Conservation (phyloP, 305 asterid genomes). For the Fraxinus nigra region DNA sequence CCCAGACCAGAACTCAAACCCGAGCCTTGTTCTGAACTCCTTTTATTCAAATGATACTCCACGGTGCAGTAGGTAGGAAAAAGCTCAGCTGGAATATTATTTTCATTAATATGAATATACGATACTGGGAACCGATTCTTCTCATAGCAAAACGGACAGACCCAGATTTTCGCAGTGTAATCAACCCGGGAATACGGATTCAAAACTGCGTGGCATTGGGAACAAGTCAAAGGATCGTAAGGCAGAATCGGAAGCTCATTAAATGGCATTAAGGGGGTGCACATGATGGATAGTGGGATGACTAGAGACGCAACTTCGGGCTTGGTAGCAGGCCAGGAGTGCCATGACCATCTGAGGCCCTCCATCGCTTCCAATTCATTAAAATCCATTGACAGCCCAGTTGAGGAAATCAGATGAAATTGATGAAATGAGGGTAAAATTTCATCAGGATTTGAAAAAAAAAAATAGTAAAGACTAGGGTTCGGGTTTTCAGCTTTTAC, state of each 20-base stretch:
- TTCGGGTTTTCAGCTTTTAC: background rate
- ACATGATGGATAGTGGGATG: conserved; percentile 76
- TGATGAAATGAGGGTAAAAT: background rate
- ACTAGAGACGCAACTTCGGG: conserved; percentile 58
- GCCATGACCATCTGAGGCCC: conserved; percentile 99
- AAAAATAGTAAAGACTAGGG: background rate
- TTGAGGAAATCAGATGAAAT: conserved; percentile 4
- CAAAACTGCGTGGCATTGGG: conserved; percentile 66
- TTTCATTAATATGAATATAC: conserved; percentile 58
- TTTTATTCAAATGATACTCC: conserved; percentile 63
- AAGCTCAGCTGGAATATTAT: conserved; percentile 89
- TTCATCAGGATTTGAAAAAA: conserved; percentile 21
- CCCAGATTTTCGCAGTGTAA: conserved; percentile 64
- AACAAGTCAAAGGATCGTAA: conserved; percentile 70
- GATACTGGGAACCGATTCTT: conserved; percentile 67
- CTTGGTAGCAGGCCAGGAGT: conserved; percentile 79
- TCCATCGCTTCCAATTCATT: conserved; percentile 86
- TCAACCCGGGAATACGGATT: conserved; percentile 91
- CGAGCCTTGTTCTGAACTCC: conserved; percentile 28
- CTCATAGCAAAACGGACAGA: conserved; percentile 71
- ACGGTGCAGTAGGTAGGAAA: conserved; percentile 90
- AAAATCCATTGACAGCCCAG: conserved; percentile 63
- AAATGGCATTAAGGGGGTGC: conserved; percentile 65
- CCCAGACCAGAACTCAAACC: conserved; percentile 24
- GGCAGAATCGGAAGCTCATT: conserved; percentile 71